Conservation (phyloP, 2,329 filamentous ascomycete species). For the Monilinia vaccinii-corymbosi region DNA sequence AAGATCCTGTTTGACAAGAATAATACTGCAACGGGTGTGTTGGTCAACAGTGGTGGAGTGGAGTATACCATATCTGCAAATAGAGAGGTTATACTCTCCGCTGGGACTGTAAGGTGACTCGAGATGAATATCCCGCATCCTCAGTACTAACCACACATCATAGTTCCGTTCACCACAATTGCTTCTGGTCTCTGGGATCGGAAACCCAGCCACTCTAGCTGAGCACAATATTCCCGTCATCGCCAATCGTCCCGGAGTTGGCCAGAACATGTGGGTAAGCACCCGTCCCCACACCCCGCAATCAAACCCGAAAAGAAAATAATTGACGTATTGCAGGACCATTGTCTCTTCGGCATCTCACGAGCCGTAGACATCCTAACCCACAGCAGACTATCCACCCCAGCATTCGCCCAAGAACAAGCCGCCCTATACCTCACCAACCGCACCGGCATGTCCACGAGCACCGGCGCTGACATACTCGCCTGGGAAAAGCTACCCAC, state of each 20-base stretch:
- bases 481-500: constrained; percentile 14
- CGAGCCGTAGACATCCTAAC: constrained; percentile 10
- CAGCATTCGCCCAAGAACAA: background rate
- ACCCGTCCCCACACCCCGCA: no score
- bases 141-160: background rate
- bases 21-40: background rate
- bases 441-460: constrained; percentile 3
- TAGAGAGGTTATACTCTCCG: constrained; percentile 16
- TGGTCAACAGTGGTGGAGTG: background rate
- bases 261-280: constrained; percentile 33
- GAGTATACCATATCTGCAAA: constrained; percentile 14
- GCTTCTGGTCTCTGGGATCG: background rate
- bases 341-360: constrained; percentile 8
- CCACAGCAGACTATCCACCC: background rate
- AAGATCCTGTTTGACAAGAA: background rate
- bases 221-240: constrained; percentile 27
- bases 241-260: constrained; percentile 33
- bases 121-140: background rate
- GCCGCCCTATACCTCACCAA: background rate
- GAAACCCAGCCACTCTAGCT: background rate
- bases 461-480: constrained; percentile 7
- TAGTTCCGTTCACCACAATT: constrained; percentile 4
- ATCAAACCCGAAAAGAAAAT: no score
- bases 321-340: background rate
- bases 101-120: background rate